Percentiles rank a stretch among this genome's conserved stretches.
Evolutionary conservation across 2,329 filamentous ascomycete genomes (phyloP).

Genomic region (Beauveria scarabaeidicola): DNA sequence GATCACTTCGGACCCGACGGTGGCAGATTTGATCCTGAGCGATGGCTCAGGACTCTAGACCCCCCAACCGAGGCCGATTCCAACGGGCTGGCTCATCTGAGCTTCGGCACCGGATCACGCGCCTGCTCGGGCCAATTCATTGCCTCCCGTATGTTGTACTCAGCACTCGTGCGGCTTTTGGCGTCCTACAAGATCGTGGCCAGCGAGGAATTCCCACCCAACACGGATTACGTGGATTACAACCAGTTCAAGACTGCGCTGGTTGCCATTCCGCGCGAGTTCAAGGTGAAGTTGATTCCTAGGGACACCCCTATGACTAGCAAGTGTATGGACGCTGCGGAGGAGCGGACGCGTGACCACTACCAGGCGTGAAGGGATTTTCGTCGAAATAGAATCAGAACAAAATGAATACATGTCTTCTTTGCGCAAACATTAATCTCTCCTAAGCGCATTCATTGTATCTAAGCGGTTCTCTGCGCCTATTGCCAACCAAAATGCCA

Average conservation of each 20-base stretch:
- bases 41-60: not conserved
- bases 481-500: no score
- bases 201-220: constrained; percentile 40
- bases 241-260: constrained; percentile 51
- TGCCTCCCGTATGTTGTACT: constrained; percentile 40
- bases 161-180: constrained; percentile 40
- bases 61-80: constrained; percentile 19
- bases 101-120: constrained; percentile 42
- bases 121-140: constrained; percentile 45
- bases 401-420: no score
- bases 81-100: constrained; percentile 32
- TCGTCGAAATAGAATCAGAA: no score
- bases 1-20: not conserved
- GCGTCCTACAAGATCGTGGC: constrained; percentile 41
- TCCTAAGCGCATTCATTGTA: no score
- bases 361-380: constrained; percentile 31
- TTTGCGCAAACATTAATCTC: no score
- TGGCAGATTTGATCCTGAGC: not conserved
- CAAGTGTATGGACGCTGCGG: constrained; percentile 29
- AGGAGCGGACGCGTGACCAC: constrained; percentile 37
- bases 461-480: no score
- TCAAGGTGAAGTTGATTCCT: constrained; percentile 48
- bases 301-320: constrained; percentile 32
- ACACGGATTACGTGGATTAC: constrained; percentile 55
- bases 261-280: constrained; percentile 50